Evolutionary conservation across 495 filamentous ascomycete species (phyloP).

Genomic region (Trypethelium eluteriae): DNA sequence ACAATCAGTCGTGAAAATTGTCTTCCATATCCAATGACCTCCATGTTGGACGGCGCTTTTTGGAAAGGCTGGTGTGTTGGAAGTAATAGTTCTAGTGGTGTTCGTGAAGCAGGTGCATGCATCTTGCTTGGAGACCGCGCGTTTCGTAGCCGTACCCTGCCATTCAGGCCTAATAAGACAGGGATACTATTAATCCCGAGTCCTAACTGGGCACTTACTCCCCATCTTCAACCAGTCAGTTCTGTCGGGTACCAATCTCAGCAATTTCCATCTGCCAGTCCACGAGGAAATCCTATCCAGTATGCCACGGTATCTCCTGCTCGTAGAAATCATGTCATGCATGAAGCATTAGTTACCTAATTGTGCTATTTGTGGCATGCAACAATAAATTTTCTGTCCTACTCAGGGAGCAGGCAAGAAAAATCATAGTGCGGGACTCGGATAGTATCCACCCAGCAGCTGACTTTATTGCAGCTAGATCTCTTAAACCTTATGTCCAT

Average conservation of each 20-base stretch:
- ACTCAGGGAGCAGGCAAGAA: not conserved
- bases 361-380: not conserved
- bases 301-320: not conserved
- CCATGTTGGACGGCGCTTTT: not conserved
- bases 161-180: constrained; percentile 10
- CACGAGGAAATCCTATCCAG: not conserved
- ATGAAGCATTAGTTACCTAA: not conserved
- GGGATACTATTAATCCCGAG: constrained; percentile 1
- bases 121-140: constrained; percentile 10
- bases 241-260: not conserved
- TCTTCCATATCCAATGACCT: not conserved
- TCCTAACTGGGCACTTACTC: not conserved
- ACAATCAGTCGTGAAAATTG: not conserved
- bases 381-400: not conserved
- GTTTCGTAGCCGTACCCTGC: constrained; percentile 4
- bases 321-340: constrained; percentile 3
- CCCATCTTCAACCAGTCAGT: not conserved
- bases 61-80: constrained; percentile 6
- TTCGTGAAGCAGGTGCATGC: not conserved
- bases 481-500: not conserved
- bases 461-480: not conserved
- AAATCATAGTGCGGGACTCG: too few relatives aligned
- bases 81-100: not conserved
- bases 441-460: not conserved
- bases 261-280: not conserved